phyloP scores from a whole-genome alignment of 805 yeast species.

The Starmerella apis region DNA sequence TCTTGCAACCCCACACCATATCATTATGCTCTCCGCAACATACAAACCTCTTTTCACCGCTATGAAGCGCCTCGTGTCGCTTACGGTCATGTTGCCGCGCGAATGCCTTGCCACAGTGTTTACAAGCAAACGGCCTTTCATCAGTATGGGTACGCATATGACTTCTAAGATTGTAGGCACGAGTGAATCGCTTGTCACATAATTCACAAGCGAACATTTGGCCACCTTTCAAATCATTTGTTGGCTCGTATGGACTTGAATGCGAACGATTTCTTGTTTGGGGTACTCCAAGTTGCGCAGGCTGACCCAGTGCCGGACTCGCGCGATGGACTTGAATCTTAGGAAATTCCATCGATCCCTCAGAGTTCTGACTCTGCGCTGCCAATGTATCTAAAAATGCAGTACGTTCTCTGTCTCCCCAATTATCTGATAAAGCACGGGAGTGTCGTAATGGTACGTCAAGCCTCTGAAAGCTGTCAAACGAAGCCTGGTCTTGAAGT shows the following conservation, averaged over 20 bases:
- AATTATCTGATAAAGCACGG: constrained; percentile 21
- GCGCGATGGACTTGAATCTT: background rate
- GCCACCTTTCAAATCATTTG: constrained; percentile 58
- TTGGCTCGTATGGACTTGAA: constrained; percentile 42
- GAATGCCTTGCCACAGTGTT: constrained; percentile 54
- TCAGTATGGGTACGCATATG: constrained; percentile 79
- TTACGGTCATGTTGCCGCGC: constrained; percentile 70
- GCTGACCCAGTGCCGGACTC: constrained; percentile 1
- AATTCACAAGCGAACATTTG: constrained; percentile 64
- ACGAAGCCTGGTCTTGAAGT: background rate
- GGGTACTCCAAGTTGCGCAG: constrained; percentile 13
- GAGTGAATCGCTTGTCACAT: constrained; percentile 78
- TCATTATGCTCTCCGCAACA: constrained; percentile 47
- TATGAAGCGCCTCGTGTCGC: constrained; percentile 65
- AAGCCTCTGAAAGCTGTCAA: background rate
- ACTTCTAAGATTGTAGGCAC: constrained; percentile 87
- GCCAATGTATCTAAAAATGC: constrained; percentile 18
- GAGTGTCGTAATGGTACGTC: constrained; percentile 12
- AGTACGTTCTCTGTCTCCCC: constrained; percentile 15
- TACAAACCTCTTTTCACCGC: constrained; percentile 57
- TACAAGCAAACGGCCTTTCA: constrained; percentile 60
- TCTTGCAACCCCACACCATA: constrained; percentile 59
- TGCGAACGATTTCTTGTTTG: constrained; percentile 17
- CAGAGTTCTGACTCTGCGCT: constrained; percentile 5
- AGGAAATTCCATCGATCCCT: background rate